phyloP scores from a whole-genome alignment of 768 basidiomycete genomes.

The Agrocybe chaxingu region DNA sequence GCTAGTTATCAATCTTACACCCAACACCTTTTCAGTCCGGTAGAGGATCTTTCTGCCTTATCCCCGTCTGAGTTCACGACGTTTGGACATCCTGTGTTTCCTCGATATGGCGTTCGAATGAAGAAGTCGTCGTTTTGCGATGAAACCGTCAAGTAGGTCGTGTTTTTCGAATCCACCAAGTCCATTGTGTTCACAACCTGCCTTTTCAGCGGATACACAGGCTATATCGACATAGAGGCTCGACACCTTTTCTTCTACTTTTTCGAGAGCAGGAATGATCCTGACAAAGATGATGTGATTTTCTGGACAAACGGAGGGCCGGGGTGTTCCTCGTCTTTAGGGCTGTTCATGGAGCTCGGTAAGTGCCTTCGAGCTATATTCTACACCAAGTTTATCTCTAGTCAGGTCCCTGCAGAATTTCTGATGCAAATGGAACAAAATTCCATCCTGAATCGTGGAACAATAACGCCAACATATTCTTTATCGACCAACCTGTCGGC shows the following conservation, averaged over 20 bases:
- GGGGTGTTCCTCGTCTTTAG: conserved; percentile 43
- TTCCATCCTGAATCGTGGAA: conserved; percentile 68
- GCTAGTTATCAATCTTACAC: conserved; percentile 14
- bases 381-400: not conserved
- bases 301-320: conserved; percentile 55
- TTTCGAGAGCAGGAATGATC: conserved; percentile 66
- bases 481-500: conserved; percentile 61
- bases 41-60: conserved; percentile 29
- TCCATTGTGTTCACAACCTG: not conserved
- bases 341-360: conserved; percentile 74
- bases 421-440: conserved; percentile 44
- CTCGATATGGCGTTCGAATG: conserved; percentile 49
- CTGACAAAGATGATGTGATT: conserved; percentile 58
- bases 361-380: conserved; percentile 31
- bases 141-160: conserved; percentile 45
- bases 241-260: conserved; percentile 75
- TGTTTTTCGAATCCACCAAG: not conserved
- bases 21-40: conserved; percentile 30
- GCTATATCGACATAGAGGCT: conserved; percentile 64
- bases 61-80: conserved; percentile 32
- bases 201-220: conserved; percentile 50
- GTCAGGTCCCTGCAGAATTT: conserved; percentile 68
- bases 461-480: conserved; percentile 60
- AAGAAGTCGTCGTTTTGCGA: conserved; percentile 62
- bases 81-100: conserved; percentile 47